Base-by-base conservation (phyloP, 1,284 basidiomycete genomes). In the Papiliotrema nemorosa region DNA sequence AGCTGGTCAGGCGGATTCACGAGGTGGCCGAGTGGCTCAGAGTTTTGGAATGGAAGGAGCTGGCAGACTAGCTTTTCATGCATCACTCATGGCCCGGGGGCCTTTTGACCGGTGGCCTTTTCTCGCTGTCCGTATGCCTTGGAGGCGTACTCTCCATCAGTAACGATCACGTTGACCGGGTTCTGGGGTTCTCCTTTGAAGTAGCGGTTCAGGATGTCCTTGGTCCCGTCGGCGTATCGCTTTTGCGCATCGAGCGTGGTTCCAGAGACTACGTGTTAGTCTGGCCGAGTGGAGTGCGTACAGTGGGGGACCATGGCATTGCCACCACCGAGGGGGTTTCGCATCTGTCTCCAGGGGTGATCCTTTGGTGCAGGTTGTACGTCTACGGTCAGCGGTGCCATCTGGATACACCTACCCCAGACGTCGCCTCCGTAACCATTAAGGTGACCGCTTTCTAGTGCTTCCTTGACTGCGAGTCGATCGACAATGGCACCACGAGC, bases 401-500 rank as follows among this genome's bases (percentile, higher is more conserved):
- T 16, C n/a, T 16, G 43, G 40, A 31, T 18, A 38, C 26, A 52
- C 64, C 54, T 27, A 67, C 63, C 57, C 84, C 83, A 84, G 45
- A 84, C 82, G 65, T 85, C 83, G 55, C 84, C 84, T 59, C 84
- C 82, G 69, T 85, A 84, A 5, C 81, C 88, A 53, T 75, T 72
- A 52, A 93, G 71, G 44, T 88, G 87, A 16, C 92, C 92, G 49
- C 80, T 84, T 75, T 82, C 80, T 56, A 97, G 74, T 10, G 91
- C 90, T 1, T 75, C 83, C 10, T 84, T 84, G 53, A 96, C 84
- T 41, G 84, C 90, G 57, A 89, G 81, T 58, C 84, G 84, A 76
- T 90, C 85, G 72, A 86, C 89, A 67, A 97, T 92, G 45, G 92
- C 92, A 41, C 92, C 92, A 64, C 90, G 88, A 38, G 91, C 91